These are phyloP conservation scores for Penium margaritaceum DNA, from an alignment of 139 green algal species.

Conservation along the genomic window DNA sequence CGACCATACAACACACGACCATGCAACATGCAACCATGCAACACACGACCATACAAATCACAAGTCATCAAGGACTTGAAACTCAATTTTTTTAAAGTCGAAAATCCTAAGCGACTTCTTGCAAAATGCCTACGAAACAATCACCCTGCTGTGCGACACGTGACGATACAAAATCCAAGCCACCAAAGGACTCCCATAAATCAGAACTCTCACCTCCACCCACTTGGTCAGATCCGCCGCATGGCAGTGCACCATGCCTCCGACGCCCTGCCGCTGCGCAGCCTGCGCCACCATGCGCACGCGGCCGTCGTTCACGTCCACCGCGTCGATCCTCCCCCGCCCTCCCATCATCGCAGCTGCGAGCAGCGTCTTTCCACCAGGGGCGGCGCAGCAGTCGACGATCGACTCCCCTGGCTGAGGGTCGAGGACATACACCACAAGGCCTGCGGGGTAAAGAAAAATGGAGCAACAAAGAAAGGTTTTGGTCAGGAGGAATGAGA, in stretches of 20 bases:
- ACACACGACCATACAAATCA: no score
- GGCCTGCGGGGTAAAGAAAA: no score
- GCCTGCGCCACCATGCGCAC: conserved; percentile 27
- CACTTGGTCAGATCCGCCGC: background rate
- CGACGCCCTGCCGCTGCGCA: conserved; percentile 24
- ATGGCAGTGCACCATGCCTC: background rate
- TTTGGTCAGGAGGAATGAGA: no score
- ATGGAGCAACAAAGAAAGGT: no score
- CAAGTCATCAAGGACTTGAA: background rate
- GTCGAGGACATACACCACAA: conserved; percentile 71
- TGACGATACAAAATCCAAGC: background rate
- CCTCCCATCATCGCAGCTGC: conserved; percentile 60
- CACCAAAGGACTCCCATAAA: background rate
- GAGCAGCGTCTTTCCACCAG: conserved; percentile 77
- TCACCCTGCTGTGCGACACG: background rate
- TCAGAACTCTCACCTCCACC: background rate
- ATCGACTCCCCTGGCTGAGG: conserved; percentile 68
- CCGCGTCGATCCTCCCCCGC: conserved; percentile 11
- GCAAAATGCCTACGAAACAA: background rate
- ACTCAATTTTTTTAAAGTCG: background rate
- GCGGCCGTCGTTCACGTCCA: conserved; percentile 38
- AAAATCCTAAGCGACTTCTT: background rate
- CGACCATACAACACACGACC: no score
- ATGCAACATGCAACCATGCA: no score
- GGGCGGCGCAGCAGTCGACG: conserved; percentile 79